Conservation (phyloP, 2,329 filamentous ascomycete species). For the Xylaria digitata region DNA sequence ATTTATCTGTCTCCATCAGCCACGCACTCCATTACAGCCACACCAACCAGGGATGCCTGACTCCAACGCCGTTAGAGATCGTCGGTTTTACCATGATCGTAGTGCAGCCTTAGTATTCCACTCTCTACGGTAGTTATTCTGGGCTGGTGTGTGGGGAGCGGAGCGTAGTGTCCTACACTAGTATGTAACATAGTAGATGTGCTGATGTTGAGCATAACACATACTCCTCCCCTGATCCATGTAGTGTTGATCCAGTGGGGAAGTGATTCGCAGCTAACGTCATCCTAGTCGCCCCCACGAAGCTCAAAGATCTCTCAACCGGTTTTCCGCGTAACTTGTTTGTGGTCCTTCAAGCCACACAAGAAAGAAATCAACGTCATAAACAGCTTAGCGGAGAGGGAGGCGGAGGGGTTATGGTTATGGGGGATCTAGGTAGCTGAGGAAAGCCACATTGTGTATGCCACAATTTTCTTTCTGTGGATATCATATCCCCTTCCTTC, state of each 20-base stretch:
- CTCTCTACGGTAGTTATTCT: background rate
- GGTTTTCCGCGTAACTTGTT: constrained; percentile 41
- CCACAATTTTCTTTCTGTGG: too few species aligned
- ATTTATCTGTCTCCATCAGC: constrained; percentile 30
- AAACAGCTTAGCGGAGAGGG: constrained; percentile 34
- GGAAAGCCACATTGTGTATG: constrained; percentile 1
- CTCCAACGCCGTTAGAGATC: constrained; percentile 38
- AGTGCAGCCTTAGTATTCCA: constrained; percentile 10
- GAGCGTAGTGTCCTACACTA: background rate
- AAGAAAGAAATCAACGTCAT: constrained; percentile 46
- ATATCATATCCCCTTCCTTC: too few species aligned
- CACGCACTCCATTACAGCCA: constrained; percentile 36
- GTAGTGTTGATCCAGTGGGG: constrained; percentile 25
- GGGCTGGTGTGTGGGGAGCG: constrained; percentile 5
- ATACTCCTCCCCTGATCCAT: constrained; percentile 8
- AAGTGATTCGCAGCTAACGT: constrained; percentile 37
- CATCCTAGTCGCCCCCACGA: constrained; percentile 34
- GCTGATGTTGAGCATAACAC: too few species aligned
- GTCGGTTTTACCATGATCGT: constrained; percentile 29
- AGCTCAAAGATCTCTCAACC: constrained; percentile 35
- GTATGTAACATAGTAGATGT: too few species aligned
- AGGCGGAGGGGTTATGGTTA: too few species aligned
- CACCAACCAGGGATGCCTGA: constrained; percentile 21
- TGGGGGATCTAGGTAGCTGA: constrained; percentile 5
- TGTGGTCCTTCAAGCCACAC: constrained; percentile 43